Conservation (phyloP, 2,329 filamentous ascomycete species). For the Aspergillus melleus region DNA sequence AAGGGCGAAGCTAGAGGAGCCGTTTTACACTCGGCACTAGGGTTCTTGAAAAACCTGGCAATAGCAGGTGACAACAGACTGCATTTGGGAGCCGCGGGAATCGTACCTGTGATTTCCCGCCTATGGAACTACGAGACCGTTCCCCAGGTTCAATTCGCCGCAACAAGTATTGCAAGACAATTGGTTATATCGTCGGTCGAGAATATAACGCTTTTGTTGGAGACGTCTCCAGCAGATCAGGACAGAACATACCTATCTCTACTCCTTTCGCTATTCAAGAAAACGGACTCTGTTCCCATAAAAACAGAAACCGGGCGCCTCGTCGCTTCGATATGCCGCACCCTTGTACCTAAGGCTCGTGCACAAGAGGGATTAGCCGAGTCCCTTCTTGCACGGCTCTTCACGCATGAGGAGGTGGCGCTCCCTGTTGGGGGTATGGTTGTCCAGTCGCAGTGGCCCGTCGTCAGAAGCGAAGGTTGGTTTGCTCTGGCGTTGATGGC, state of each 20-base stretch:
- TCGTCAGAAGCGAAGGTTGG: slow-evolving; percentile 51
- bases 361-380: slow-evolving; percentile 23
- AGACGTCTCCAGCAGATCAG: slow-evolving; percentile 28
- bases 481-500: slow-evolving; percentile 51
- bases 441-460: slow-evolving; percentile 48
- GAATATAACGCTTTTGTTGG: slow-evolving; percentile 41
- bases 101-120: slow-evolving; percentile 39
- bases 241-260: slow-evolving; percentile 42
- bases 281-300: slow-evolving; percentile 45
- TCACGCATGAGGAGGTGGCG: slow-evolving; percentile 37
- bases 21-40: slow-evolving; percentile 46
- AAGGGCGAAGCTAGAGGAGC: slow-evolving; percentile 38
- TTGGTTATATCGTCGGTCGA: slow-evolving; percentile 37
- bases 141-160: slow-evolving; percentile 47
- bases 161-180: slow-evolving; percentile 43
- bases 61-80: slow-evolving; percentile 45
- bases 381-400: slow-evolving; percentile 33
- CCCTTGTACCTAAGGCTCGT: slow-evolving; percentile 31
- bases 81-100: slow-evolving; percentile 39
- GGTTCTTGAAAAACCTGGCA: slow-evolving; percentile 51
- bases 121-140: slow-evolving; percentile 45
- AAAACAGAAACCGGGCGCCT: slow-evolving; percentile 50
- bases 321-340: slow-evolving; percentile 47
- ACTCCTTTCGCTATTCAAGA: slow-evolving; percentile 43
- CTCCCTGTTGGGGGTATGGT: slow-evolving; percentile 46